A percentile compares a stretch with the other conserved stretches of the same genome.
Conservation (phyloP, 2,329 filamentous ascomycete genomes). For the Exutisphaerella laricina region DNA sequence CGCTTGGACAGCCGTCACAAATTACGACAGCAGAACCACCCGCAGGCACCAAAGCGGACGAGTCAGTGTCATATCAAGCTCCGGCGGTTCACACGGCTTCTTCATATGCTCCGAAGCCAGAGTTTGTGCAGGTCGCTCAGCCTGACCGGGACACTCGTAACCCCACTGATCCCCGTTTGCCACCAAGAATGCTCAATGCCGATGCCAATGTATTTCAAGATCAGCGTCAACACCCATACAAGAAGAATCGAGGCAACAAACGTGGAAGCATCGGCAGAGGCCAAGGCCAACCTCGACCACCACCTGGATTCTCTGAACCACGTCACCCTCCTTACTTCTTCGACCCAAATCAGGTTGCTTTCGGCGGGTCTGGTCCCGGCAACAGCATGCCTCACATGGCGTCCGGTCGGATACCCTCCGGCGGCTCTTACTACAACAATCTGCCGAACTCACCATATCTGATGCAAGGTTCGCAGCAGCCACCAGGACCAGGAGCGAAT, state of each 20-base stretch:
- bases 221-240: not conserved
- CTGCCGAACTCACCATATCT: not conserved
- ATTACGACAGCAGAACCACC: no score
- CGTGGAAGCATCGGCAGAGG: slow-evolving; percentile 5
- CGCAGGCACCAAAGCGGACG: no score
- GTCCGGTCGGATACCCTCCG: not conserved
- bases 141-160: no score
- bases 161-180: no score
- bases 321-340: no score
- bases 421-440: not conserved
- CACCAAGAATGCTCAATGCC: slow-evolving; percentile 2
- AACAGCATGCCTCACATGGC: not conserved
- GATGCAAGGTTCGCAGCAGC: slow-evolving; percentile 1
- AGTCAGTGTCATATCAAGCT: no score
- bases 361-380: no score
- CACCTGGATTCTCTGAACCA: not conserved
- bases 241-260: slow-evolving; percentile 5
- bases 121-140: no score
- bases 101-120: no score
- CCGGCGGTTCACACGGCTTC: no score
- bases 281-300: not conserved
- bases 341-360: no score
- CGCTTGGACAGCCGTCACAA: no score
- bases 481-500: not conserved
- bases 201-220: not conserved